Percentiles rank a stretch among this genome's conserved stretches.
phyloP scores from a whole-genome alignment of 257 asterid genomes.

The Solanum clarkiae region DNA sequence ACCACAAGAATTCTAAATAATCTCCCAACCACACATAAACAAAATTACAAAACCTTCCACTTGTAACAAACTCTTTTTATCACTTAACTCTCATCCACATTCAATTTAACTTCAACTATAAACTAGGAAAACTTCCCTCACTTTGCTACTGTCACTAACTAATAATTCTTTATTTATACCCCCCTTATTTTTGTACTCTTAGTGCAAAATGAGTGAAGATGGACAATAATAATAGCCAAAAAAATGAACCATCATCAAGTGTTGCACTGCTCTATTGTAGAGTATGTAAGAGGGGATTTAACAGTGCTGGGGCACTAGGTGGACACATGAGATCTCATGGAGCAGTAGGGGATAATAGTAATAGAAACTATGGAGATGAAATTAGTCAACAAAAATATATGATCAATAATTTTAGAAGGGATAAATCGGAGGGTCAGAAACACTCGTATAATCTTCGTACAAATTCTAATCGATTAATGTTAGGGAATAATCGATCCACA shows the following conservation, averaged over 20 bases:
- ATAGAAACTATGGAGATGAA: background rate
- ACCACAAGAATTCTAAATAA: constrained; percentile 26
- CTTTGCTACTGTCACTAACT: constrained; percentile 19
- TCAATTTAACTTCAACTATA: constrained; percentile 31
- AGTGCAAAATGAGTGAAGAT: background rate
- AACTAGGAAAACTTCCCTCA: constrained; percentile 43
- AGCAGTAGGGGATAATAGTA: constrained; percentile 8
- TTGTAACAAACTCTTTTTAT: constrained; percentile 16
- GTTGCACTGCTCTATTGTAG: constrained; percentile 27
- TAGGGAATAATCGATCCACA: background rate
- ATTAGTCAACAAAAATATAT: background rate
- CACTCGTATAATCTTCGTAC: constrained; percentile 55
- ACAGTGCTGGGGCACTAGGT: constrained; percentile 43
- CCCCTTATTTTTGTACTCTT: background rate
- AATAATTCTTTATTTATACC: constrained; percentile 4
- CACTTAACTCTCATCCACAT: constrained; percentile 38
- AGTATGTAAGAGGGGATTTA: constrained; percentile 30
- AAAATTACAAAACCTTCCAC: constrained; percentile 3
- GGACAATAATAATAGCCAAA: constrained; percentile 7
- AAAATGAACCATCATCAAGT: constrained; percentile 4
- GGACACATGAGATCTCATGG: constrained; percentile 61
- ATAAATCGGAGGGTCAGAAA: constrained; percentile 10
- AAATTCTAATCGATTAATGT: constrained; percentile 17
- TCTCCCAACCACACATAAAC: constrained; percentile 19
- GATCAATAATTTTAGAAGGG: background rate